Evolutionary conservation across 2,329 filamentous ascomycete species (phyloP).

Genomic region (Cercospora brassicicola): DNA sequence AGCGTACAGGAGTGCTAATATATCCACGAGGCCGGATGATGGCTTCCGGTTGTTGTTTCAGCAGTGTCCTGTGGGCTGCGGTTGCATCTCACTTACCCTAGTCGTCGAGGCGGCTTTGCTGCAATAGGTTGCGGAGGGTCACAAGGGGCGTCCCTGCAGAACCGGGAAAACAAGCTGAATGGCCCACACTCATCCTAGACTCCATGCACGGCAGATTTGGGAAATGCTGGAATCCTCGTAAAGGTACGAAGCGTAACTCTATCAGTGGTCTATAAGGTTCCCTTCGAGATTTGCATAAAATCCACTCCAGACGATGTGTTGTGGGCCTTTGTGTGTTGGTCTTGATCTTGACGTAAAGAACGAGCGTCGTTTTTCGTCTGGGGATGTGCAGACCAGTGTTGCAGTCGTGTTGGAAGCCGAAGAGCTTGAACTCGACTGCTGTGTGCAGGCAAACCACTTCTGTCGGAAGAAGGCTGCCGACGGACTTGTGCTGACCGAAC

Average conservation of each 20-base stretch:
- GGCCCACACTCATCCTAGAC: neutral
- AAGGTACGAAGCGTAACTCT: neutral
- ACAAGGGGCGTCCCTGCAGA: neutral
- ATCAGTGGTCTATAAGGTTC: neutral
- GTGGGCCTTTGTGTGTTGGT: neutral
- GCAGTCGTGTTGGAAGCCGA: neutral
- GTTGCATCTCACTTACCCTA: neutral
- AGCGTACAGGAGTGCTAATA: neutral
- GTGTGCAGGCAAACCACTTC: no score
- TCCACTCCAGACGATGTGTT: neutral
- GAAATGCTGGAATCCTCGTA: neutral
- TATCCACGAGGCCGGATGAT: neutral
- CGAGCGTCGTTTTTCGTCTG: neutral
- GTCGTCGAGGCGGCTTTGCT: neutral
- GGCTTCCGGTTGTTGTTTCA: neutral
- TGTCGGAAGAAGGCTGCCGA: neutral
- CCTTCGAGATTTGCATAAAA: neutral
- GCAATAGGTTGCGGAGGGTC: neutral
- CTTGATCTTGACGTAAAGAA: neutral
- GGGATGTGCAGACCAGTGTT: neutral
- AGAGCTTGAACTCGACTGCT: neutral
- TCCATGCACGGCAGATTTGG: neutral
- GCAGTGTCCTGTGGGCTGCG: neutral
- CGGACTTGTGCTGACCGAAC: neutral
- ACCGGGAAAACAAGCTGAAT: neutral